Evolutionary conservation across 2,329 filamentous ascomycete species (phyloP).

Genomic region (Diaporthe velutina): DNA sequence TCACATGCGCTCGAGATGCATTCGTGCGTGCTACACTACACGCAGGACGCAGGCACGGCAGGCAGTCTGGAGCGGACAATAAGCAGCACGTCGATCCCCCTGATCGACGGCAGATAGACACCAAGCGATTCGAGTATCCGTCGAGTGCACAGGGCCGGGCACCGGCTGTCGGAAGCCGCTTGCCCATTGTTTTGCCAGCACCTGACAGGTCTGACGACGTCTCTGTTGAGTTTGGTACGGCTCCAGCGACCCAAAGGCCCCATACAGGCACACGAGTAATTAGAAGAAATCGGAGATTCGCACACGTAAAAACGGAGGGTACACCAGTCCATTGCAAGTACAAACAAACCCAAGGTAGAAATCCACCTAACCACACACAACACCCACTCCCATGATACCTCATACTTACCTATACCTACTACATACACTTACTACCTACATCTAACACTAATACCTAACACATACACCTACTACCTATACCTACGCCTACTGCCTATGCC

Average conservation of each 20-base stretch:
- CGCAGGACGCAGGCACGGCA: constrained; percentile 26
- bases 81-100: constrained; percentile 34
- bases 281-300: no score
- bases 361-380: no score
- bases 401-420: no score
- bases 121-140: constrained; percentile 15
- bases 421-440: no score
- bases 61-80: constrained; percentile 19
- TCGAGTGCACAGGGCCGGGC: not conserved
- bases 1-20: constrained; percentile 10
- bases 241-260: not conserved
- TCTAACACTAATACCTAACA: no score
- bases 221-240: not conserved
- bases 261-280: constrained; percentile 9
- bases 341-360: no score
- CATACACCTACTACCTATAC: no score
- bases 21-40: constrained; percentile 10
- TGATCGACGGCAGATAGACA: constrained; percentile 29
- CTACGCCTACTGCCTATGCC: no score
- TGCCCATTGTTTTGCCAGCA: not conserved
- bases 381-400: no score
- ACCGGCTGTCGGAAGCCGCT: constrained; percentile 13
- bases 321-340: no score
- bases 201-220: not conserved
- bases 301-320: no score